Evolutionary conservation across 495 filamentous ascomycete species (phyloP), one percentile per base, ranked within the genome.

Genomic region (Hamigera avellanea): DNA sequence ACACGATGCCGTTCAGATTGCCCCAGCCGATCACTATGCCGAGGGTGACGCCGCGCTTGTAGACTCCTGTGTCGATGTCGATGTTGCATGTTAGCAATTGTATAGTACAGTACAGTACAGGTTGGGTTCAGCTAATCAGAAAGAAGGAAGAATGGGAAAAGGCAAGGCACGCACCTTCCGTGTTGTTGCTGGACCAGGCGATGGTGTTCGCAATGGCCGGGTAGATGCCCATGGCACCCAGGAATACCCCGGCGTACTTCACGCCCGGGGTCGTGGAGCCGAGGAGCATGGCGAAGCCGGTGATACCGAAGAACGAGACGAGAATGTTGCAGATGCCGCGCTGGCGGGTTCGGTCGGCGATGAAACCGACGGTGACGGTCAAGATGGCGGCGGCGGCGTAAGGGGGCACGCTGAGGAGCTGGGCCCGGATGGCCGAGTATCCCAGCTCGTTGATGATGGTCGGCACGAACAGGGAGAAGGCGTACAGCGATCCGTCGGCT

Each of bases 21-120:
- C 88, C 88, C 85, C 86, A 95, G 12, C 85, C 85, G 41, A 93
- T 87, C 16, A 93, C 83, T 26, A 94, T 76, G 0, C 88, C 88
- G 2, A 93, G 57, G 0, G 83, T 81, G 1, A 94, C 77, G 14
- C 88, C 89, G 15, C 89, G 74, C 66, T 95, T 95, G 59, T 93
- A n/a, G n/a, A n/a, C n/a, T n/a, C n/a, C n/a, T n/a, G n/a, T n/a
- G n/a, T n/a, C n/a, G n/a, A n/a, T n/a, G n/a, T n/a, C n/a, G n/a
- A n/a, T n/a, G n/a, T n/a, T n/a, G n/a, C n/a, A n/a, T n/a, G n/a
- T n/a, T n/a, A n/a, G n/a, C n/a, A n/a, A n/a, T n/a, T n/a, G n/a
- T n/a, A n/a, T n/a, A n/a, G n/a, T n/a, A n/a, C n/a, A n/a, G n/a
- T n/a, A n/a, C n/a, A n/a, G n/a, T n/a, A n/a, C 93, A 3, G 87